Evolutionary conservation across 1,139 yeast species (phyloP), one percentile per base, ranked within the genome.

Genomic region (Lodderomyces elongisporus): DNA sequence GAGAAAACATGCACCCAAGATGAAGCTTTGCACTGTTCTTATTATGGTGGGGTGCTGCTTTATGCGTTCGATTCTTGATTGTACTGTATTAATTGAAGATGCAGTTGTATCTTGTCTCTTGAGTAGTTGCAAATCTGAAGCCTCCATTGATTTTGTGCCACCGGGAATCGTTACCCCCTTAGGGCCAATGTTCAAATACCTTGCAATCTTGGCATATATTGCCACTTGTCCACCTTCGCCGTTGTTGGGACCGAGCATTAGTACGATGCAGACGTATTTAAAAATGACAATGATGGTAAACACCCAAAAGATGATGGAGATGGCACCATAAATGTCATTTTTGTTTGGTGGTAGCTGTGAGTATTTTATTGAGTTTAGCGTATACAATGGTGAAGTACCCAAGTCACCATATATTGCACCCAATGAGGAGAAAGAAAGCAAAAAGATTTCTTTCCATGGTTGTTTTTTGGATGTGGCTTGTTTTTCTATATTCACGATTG

Each of bases 181-280:
- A 4, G 75, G 75, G 5, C 76, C 77, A 37, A 71, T 55, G 23
- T 62, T 62, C 41, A 73, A 53, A 32, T 56, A 57, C 26, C 75
- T 56, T 5, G 79, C 77, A 22, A 76, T 62, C 45, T 74, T 74
- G 17, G 79, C 74, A 45, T 75, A 75, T 27, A 76, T 66, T 14
- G 82, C 81, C 20, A 76, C 70, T 42, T 74, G 79, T 1, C 82
- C 81, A 43, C 82, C 82, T 48, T 76, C 79, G 27, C 77, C 77
- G 30, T 70, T 61, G 47, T 75, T 73, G 6, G 77, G 74, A 13
- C 80, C 81, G 33, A 64, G 49, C 13, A 52, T 47, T 31, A 75
- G 54, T 4, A 75, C 80, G 33, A 77, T 51, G 28, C 64, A 44
- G 9, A 68, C 59, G 44, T 76, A 77, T 47, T 77, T 77, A 47